Base-by-base conservation (phyloP, 371 early-diverging fungal genomes). In the Basidiobolus meristosporus region DNA sequence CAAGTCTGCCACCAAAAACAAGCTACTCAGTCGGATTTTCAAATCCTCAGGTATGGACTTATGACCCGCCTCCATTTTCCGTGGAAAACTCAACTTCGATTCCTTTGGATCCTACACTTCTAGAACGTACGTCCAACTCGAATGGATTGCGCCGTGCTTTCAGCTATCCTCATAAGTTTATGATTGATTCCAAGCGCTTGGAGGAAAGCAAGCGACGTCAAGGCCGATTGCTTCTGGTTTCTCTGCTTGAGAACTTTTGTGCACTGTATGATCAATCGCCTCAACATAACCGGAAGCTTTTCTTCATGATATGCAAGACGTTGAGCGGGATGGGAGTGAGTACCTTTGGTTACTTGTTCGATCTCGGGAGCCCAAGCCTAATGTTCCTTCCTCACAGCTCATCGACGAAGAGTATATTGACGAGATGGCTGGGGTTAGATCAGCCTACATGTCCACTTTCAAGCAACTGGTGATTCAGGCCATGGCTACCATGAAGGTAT, bases 381-480 rank as follows among this genome's bases (percentile, higher is more conserved):
- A 9, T 11, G 17, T 11, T 21, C 19, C 6, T 3, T 1, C 38
- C 9, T 11, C 35, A 17, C 19, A 84, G 16, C 75, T 88, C 38
- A 75, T 87, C 34, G 75, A 77, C 40, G 72, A 78, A 23, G 88
- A 90, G 45, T 88, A 82, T 43, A 53, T 87, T 36, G 82, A 82
- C 26, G 78, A 86, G 50, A 68, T 89, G 65, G 65, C 79, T 14
- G 56, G 70, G 3, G 75, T 84, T 2, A 71, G 89, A 0, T 72
- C 76, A 7, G 63, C 78, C 0, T 89, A 83, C 46, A 82, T 82
- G 40, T 68, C 65, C 9, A 82, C 88, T 1, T 91, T 91, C 43
- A 60, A 75, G 31, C 70, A 78, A 14, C 62, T 88, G 6, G 82
- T 91, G 26, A 54, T 70, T 5, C 74, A 78, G 28, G 90, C 89